These are phyloP conservation scores for Thalassiosira mediterranea DNA, from an alignment of 352 stramenopile genomes.

Conservation along the genomic window DNA sequence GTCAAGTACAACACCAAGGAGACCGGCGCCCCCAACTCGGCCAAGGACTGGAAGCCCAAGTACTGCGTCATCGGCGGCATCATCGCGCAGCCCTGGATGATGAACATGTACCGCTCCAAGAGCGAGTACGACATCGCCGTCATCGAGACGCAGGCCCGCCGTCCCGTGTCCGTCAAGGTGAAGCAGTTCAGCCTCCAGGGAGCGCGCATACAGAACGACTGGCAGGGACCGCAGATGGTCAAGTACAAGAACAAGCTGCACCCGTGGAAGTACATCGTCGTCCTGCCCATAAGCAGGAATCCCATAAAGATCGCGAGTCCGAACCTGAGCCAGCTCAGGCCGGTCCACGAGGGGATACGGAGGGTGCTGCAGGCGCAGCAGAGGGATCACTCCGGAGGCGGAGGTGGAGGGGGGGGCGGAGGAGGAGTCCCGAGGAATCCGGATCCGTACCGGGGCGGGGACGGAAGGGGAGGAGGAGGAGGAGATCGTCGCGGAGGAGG, in stretches of 20 bases:
- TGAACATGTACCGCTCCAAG: constrained; percentile 86
- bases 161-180: constrained; percentile 82
- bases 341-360: constrained; percentile 78
- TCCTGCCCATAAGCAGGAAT: constrained; percentile 76
- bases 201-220: constrained; percentile 83
- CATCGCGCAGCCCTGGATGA: constrained; percentile 85
- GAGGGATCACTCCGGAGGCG: constrained; percentile 30
- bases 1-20: constrained; percentile 85
- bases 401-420: constrained; percentile 5
- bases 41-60: constrained; percentile 85
- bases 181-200: constrained; percentile 84
- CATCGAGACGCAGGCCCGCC: constrained; percentile 82
- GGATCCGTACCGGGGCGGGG: constrained; percentile 6
- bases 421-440: background rate
- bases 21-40: constrained; percentile 74
- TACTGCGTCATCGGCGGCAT: constrained; percentile 84
- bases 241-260: constrained; percentile 86
- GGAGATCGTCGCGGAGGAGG: too few relatives aligned
- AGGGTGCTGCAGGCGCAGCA: constrained; percentile 76
- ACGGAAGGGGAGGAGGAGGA: background rate
- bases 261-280: constrained; percentile 83
- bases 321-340: constrained; percentile 78
- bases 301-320: constrained; percentile 84
- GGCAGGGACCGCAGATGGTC: constrained; percentile 84
- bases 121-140: constrained; percentile 85